Base-by-base conservation (phyloP, 2,329 filamentous ascomycete species). In the Periconia sp. region DNA sequence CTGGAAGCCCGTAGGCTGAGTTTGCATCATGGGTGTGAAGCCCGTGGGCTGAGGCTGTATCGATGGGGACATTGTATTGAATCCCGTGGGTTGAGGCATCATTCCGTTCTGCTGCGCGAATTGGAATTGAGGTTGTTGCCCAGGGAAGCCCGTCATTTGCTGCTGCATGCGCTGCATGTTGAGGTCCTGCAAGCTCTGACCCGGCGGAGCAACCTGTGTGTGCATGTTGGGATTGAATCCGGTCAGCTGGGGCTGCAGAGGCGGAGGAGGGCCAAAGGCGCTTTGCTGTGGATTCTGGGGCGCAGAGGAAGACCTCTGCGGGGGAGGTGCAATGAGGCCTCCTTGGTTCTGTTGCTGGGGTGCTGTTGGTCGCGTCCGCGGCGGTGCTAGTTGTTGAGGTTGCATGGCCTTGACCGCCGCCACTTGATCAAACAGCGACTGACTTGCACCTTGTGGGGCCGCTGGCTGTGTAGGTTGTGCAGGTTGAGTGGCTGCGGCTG, bases 191-290 rank as follows among this genome's bases (percentile, higher is more conserved):
- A 95, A 67, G 66, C 86, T 92, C 68, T 92, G 88, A 10, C 90
- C 89, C 3, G 83, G 81, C 21, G 86, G 82, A 19, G 88, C 86
- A 42, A 89, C 76, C 51, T 84, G 84, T 9, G 74, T 74, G 61
- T 83, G 82, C 52, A 81, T 79, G 40, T 79, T 71, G 48, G 70
- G 72, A 23, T 66, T 68, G 40, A 81, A 78, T 7, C 92, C 91
- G 4, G 94, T 96, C 69, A 92, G 82, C 65, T 96, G 92, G 38
- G 90, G 85, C 65, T 92, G 86, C 55, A 96, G 72, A n/a, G 88
- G 85, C 36, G 89, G 67, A 28, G 87, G 69, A 13, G 87, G 82
- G 6, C 81, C 81, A 66, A 95, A 94, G 4, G 78, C 80, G 68
- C 80, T 91, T 32, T 84, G 84, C 63, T 66, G 63, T 26, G 63